These are phyloP conservation scores for Taphrina flavorubra DNA, from an alignment of 1,139 yeast species.

Conservation along the genomic window DNA sequence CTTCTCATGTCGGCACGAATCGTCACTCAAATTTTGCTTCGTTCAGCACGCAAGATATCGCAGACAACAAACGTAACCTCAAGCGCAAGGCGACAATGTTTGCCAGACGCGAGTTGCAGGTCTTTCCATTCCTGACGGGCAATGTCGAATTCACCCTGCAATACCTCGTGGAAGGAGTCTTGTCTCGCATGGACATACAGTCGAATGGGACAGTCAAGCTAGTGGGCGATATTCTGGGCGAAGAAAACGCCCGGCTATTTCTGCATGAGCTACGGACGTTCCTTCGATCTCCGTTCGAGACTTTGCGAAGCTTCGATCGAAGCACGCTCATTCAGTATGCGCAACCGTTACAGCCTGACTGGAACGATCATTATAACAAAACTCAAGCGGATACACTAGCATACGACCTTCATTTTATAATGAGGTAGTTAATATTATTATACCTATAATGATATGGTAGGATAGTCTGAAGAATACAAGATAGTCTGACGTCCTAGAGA, in stretches of 20 bases:
- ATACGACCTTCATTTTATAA: neutral
- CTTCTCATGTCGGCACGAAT: slow-evolving; percentile 35
- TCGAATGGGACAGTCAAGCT: slow-evolving; percentile 23
- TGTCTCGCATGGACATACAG: slow-evolving; percentile 32
- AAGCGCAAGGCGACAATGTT: slow-evolving; percentile 34
- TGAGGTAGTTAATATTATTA: no score
- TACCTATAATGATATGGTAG: no score
- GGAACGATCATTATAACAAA: slow-evolving; percentile 1
- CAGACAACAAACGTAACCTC: slow-evolving; percentile 14
- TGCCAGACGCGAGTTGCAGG: slow-evolving; percentile 29
- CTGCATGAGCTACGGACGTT: slow-evolving; percentile 36
- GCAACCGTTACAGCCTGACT: slow-evolving; percentile 23
- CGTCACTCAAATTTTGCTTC: slow-evolving; percentile 28
- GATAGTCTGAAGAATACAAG: no score
- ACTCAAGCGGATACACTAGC: neutral
- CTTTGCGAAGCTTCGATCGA: slow-evolving; percentile 21
- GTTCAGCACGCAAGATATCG: slow-evolving; percentile 9
- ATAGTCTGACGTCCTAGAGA: no score
- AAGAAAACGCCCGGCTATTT: slow-evolving; percentile 12
- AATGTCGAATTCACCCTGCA: slow-evolving; percentile 22
- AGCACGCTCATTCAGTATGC: slow-evolving; percentile 34
- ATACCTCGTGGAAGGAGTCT: slow-evolving; percentile 31
- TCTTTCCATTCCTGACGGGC: slow-evolving; percentile 22
- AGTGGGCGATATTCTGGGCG: slow-evolving; percentile 28
- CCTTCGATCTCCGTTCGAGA: slow-evolving; percentile 35